Evolutionary conservation across 1,284 basidiomycete species (phyloP).

Genomic region (Moesziomyces globuligerus): DNA sequence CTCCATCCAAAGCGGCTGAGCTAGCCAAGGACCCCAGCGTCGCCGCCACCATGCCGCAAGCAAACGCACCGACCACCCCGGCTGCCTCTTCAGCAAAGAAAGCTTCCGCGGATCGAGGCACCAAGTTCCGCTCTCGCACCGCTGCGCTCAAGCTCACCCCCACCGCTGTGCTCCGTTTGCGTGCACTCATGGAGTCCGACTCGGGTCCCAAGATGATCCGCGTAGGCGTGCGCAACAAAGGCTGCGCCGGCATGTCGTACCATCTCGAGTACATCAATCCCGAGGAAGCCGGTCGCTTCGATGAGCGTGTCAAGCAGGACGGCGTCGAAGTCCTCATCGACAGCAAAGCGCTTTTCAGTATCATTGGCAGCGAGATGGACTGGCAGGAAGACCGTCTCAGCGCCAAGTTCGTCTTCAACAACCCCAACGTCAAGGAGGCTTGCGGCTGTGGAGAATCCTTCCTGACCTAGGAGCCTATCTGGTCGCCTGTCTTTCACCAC

Average conservation of each 20-base stretch:
- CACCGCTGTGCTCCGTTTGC: conserved; percentile 73
- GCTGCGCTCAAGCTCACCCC: conserved; percentile 70
- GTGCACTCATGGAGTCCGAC: conserved; percentile 76
- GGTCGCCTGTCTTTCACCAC: neutral
- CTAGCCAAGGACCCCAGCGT: conserved; percentile 35
- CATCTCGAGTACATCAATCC: conserved; percentile 88
- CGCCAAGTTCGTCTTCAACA: conserved; percentile 91
- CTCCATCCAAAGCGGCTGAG: conserved; percentile 34
- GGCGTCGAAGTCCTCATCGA: conserved; percentile 90
- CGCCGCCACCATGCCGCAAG: conserved; percentile 45
- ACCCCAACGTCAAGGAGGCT: conserved; percentile 77
- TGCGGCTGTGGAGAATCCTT: conserved; percentile 90
- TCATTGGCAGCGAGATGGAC: conserved; percentile 99
- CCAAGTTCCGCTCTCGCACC: conserved; percentile 52
- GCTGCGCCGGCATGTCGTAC: conserved; percentile 98
- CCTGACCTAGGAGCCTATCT: conserved; percentile 63
- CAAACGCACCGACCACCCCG: conserved; percentile 12
- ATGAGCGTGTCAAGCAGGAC: conserved; percentile 85
- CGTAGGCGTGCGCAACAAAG: conserved; percentile 95
- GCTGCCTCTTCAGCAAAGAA: conserved; percentile 25
- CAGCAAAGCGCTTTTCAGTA: conserved; percentile 95
- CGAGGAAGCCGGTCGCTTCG: conserved; percentile 80
- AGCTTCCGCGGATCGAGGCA: conserved; percentile 36
- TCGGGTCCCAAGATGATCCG: conserved; percentile 87
- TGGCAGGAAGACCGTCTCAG: conserved; percentile 78